Conservation (phyloP, 1,139 yeast species). For the Diutina ranongensis region DNA sequence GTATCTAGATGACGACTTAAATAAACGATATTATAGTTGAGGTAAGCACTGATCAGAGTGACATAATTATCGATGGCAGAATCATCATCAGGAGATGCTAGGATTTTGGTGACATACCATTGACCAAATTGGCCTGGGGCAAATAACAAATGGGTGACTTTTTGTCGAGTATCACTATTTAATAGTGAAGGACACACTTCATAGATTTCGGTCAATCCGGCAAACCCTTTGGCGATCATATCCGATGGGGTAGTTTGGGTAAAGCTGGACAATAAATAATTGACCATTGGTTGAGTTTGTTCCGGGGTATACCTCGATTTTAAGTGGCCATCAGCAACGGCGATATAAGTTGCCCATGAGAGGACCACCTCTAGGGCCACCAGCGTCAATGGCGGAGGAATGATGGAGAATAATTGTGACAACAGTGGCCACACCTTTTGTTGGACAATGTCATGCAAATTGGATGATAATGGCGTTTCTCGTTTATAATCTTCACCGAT, state of each 20-base stretch:
- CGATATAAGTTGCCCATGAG: not conserved
- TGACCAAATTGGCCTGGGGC: constrained; percentile 23
- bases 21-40: constrained; percentile 40
- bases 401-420: not conserved
- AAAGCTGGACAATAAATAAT: not conserved
- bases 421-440: constrained; percentile 1
- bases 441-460: not conserved
- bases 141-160: constrained; percentile 26
- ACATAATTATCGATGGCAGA: constrained; percentile 38
- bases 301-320: not conserved
- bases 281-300: not conserved
- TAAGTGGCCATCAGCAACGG: not conserved
- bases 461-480: not conserved
- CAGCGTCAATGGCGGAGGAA: not conserved
- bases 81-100: constrained; percentile 20
- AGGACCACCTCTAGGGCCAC: not conserved
- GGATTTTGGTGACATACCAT: constrained; percentile 17
- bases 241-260: not conserved
- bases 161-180: constrained; percentile 13
- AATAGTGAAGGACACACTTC: constrained; percentile 36
- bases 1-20: constrained; percentile 36
- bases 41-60: constrained; percentile 37
- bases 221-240: constrained; percentile 10
- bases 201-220: constrained; percentile 29
- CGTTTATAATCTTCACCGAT: not conserved